Conservation (phyloP, 495 filamentous ascomycete species). For the Platismatia glauca region DNA sequence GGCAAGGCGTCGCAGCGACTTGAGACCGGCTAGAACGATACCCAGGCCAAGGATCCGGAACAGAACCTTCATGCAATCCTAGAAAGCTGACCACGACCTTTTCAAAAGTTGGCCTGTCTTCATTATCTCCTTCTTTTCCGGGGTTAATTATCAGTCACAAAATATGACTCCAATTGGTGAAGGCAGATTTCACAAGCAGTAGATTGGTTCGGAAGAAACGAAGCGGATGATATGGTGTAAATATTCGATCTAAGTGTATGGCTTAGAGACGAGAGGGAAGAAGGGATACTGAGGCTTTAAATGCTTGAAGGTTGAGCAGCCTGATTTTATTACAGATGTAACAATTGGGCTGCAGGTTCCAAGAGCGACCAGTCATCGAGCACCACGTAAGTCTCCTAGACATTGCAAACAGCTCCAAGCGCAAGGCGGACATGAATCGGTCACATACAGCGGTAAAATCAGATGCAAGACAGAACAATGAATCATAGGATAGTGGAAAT, state of each 20-base stretch:
- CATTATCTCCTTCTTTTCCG: background rate
- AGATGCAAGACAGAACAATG: no score
- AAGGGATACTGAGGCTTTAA: background rate
- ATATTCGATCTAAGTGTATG: background rate
- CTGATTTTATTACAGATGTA: no score
- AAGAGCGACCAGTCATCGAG: no score
- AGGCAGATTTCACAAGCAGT: background rate
- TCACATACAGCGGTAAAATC: no score
- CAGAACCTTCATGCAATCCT: conserved; percentile 17
- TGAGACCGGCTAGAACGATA: background rate
- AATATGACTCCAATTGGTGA: background rate
- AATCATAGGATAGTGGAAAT: no score
- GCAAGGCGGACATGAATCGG: no score
- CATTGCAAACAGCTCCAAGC: no score
- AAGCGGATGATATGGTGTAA: no score
- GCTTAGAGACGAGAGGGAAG: background rate
- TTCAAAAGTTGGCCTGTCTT: background rate
- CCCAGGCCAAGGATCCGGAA: background rate
- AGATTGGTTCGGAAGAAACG: no score
- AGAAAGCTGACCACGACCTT: background rate
- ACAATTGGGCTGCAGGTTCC: background rate
- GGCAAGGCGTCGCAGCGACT: background rate
- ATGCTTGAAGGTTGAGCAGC: background rate
- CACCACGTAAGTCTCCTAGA: no score
- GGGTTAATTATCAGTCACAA: background rate